These are phyloP conservation scores for Cnidoscolus chayamansa DNA, from an alignment of 441 rosid species.

Conservation along the genomic window DNA sequence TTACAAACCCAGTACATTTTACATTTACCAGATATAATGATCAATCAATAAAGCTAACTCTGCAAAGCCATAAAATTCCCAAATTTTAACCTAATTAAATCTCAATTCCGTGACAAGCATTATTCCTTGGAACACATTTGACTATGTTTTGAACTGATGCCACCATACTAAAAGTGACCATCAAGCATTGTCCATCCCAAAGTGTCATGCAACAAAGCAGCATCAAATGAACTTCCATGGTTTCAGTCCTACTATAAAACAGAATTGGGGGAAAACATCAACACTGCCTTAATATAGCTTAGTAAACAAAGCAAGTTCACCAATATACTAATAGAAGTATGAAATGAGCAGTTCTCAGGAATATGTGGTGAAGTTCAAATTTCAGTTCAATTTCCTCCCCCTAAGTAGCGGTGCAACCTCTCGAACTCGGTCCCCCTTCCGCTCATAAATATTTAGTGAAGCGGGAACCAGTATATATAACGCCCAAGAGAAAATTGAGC, in stretches of 20 bases:
- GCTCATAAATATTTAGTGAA: neutral
- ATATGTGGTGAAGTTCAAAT: neutral
- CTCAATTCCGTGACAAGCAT: neutral
- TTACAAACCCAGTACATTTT: neutral
- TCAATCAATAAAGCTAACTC: slow-evolving; percentile 8
- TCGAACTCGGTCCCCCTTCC: neutral
- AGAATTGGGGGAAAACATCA: neutral
- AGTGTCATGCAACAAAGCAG: neutral
- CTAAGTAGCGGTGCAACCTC: neutral
- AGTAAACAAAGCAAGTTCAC: neutral
- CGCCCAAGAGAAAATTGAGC: neutral
- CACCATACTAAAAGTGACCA: neutral
- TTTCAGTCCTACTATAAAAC: neutral
- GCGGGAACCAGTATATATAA: neutral
- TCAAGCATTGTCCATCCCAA: neutral
- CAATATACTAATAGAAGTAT: neutral
- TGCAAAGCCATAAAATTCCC: neutral
- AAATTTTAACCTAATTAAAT: neutral
- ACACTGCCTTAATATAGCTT: neutral
- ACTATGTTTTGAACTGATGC: neutral
- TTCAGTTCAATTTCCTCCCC: neutral
- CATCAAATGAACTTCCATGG: neutral
- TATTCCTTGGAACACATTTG: neutral
- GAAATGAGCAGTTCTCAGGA: neutral
- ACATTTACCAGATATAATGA: neutral